Evolutionary conservation across 2,329 filamentous ascomycete genomes (phyloP).

Genomic region (Colletotrichum tabaci): DNA sequence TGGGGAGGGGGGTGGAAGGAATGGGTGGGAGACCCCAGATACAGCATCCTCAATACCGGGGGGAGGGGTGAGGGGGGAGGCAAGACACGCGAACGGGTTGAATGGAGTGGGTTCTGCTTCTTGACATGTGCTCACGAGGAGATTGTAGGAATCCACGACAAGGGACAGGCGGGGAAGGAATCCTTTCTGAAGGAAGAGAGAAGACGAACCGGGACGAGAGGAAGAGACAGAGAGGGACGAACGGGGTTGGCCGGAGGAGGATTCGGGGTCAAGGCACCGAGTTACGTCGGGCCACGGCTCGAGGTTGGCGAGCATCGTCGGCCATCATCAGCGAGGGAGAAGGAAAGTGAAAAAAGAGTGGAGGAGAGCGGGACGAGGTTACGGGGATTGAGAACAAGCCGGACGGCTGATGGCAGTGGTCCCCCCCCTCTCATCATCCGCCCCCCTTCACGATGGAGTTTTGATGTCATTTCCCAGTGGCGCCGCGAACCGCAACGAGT

Average conservation of each 20-base stretch:
- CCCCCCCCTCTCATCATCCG: background rate
- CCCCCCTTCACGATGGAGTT: constrained; percentile 21
- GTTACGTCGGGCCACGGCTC: constrained; percentile 26
- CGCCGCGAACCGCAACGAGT: constrained; percentile 28
- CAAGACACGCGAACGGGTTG: constrained; percentile 7
- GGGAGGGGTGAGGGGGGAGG: background rate
- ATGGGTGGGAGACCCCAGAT: constrained; percentile 28
- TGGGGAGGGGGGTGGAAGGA: too few species aligned
- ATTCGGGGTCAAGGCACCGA: constrained; percentile 35
- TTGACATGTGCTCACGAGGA: constrained; percentile 2
- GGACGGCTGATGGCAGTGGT: too few species aligned
- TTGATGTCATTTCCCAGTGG: constrained; percentile 38
- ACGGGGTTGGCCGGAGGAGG: too few species aligned
- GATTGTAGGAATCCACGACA: background rate
- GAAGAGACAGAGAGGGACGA: background rate
- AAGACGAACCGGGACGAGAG: constrained; percentile 21
- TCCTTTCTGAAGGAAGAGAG: constrained; percentile 25
- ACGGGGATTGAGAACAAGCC: background rate
- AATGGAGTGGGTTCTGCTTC: constrained; percentile 5
- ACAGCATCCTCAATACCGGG: constrained; percentile 34
- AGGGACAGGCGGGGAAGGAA: constrained; percentile 23
- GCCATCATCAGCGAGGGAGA: constrained; percentile 34
- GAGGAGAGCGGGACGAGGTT: background rate
- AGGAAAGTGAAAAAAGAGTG: background rate
- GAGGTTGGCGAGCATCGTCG: constrained; percentile 27